A percentile compares a stretch with the other conserved stretches of the same genome.
phyloP scores from a whole-genome alignment of 805 yeast genomes.

The Saturnispora hagleri region DNA sequence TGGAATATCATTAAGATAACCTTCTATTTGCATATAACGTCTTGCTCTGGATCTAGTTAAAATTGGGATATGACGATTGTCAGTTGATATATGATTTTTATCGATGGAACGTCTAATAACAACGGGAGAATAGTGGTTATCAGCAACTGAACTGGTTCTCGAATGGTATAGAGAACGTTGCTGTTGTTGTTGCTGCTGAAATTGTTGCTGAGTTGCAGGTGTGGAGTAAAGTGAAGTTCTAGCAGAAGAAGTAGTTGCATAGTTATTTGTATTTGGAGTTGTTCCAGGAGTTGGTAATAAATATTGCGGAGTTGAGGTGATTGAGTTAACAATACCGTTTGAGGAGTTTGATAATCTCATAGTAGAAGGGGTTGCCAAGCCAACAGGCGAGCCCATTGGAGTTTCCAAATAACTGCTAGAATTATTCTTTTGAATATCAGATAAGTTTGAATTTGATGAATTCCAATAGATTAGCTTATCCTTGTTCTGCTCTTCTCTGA shows the following conservation, averaged over 20 bases:
- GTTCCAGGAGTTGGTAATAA: slow-evolving; percentile 27
- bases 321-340: background rate
- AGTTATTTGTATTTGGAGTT: slow-evolving; percentile 19
- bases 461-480: slow-evolving; percentile 3
- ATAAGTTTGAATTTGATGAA: background rate
- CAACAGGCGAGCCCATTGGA: slow-evolving; percentile 26
- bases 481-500: slow-evolving; percentile 19
- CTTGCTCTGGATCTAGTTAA: slow-evolving; percentile 14
- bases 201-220: slow-evolving; percentile 2
- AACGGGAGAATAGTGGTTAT: background rate
- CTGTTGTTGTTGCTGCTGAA: background rate
- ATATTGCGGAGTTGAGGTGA: slow-evolving; percentile 1
- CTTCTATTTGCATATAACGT: slow-evolving; percentile 3
- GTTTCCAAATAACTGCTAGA: slow-evolving; percentile 19
- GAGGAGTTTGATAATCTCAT: slow-evolving; percentile 3
- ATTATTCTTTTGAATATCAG: slow-evolving; percentile 6
- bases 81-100: background rate
- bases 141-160: slow-evolving; percentile 6
- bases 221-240: slow-evolving; percentile 1
- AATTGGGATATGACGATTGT: slow-evolving; percentile 8
- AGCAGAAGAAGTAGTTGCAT: background rate
- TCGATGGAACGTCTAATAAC: background rate
- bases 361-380: slow-evolving; percentile 11
- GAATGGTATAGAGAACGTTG: slow-evolving; percentile 1
- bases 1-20: slow-evolving; percentile 5